Percentiles rank a stretch among this genome's conserved stretches.
Evolutionary conservation across 116 monocot genomes (phyloP).

Genomic region (Papilionanthe hybrid): DNA sequence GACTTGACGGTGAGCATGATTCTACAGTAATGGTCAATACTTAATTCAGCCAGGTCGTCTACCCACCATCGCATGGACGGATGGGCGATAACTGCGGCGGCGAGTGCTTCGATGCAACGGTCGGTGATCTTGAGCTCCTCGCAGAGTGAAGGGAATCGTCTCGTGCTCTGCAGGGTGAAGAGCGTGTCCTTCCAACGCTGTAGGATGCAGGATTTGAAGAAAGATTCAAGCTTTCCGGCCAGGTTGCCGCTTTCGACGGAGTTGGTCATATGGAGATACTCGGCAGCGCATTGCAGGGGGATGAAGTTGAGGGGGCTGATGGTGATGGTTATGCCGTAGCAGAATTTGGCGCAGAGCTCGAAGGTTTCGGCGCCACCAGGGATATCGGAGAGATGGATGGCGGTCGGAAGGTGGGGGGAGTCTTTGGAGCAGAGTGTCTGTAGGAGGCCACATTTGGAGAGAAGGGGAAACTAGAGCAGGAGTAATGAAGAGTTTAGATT

Average conservation of each 20-base stretch:
- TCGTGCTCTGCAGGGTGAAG: conserved; percentile 43
- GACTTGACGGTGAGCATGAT: conserved; percentile 67
- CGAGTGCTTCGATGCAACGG: conserved; percentile 56
- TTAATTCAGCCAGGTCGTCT: conserved; percentile 60
- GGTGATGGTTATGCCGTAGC: conserved; percentile 75
- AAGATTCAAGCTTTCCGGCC: conserved; percentile 61
- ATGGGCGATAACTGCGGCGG: conserved; percentile 22
- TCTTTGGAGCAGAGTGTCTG: conserved; percentile 33
- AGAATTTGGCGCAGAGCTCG: conserved; percentile 80
- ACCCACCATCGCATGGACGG: conserved; percentile 42
- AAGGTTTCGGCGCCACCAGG: conserved; percentile 79
- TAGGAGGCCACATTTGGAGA: conserved; percentile 64
- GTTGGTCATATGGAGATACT: conserved; percentile 69
- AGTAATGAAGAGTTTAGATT: background rate
- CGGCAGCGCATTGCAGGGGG: conserved; percentile 57
- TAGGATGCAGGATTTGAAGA: conserved; percentile 74
- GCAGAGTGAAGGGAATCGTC: conserved; percentile 22
- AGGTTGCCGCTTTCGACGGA: conserved; percentile 64
- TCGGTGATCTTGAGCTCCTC: conserved; percentile 63
- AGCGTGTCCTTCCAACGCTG: conserved; percentile 75
- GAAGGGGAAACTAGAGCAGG: conserved; percentile 62
- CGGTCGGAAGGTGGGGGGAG: background rate
- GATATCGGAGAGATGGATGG: conserved; percentile 46
- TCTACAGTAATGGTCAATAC: conserved; percentile 68
- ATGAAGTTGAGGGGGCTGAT: conserved; percentile 70